Evolutionary conservation across 2,329 filamentous ascomycete genomes (phyloP).

Genomic region (Purpureocillium lavendulum): DNA sequence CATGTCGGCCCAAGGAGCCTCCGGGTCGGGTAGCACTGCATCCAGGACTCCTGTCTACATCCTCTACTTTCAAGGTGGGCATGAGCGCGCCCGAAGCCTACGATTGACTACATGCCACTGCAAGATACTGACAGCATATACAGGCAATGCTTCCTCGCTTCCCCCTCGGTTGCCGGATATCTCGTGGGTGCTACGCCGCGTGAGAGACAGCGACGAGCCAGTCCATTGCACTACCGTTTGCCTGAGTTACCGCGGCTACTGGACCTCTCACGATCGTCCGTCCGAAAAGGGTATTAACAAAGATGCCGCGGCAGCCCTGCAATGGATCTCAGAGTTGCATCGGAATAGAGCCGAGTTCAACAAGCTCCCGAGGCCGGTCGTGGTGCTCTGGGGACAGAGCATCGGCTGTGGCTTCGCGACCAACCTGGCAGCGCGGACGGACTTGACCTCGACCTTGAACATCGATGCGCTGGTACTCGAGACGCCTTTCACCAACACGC

Average conservation of each 20-base stretch:
- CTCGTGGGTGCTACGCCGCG: constrained; percentile 40
- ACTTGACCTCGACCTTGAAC: constrained; percentile 26
- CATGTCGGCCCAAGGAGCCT: constrained; percentile 12
- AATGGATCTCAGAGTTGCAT: constrained; percentile 47
- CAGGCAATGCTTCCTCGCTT: constrained; percentile 52
- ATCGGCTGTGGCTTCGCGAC: constrained; percentile 67
- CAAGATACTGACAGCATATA: neutral
- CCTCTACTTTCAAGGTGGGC: constrained; percentile 47
- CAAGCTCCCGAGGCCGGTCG: constrained; percentile 17
- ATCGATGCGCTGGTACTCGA: constrained; percentile 56
- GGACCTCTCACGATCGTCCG: constrained; percentile 65
- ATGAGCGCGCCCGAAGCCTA: constrained; percentile 6
- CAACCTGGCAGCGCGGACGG: constrained; percentile 37
- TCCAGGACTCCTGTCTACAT: constrained; percentile 37
- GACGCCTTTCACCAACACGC: constrained; percentile 65
- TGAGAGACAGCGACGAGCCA: constrained; percentile 28
- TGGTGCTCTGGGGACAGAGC: constrained; percentile 71
- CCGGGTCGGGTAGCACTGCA: neutral
- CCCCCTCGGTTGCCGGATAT: constrained; percentile 49
- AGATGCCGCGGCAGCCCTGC: constrained; percentile 57
- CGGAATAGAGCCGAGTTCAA: constrained; percentile 9
- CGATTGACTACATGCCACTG: neutral
- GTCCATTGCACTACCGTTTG: constrained; percentile 41
- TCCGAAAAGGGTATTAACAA: constrained; percentile 62
- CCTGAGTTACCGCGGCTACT: constrained; percentile 64